phyloP scores from a whole-genome alignment of 1,139 yeast genomes.

The Geotrichum fermentans region DNA sequence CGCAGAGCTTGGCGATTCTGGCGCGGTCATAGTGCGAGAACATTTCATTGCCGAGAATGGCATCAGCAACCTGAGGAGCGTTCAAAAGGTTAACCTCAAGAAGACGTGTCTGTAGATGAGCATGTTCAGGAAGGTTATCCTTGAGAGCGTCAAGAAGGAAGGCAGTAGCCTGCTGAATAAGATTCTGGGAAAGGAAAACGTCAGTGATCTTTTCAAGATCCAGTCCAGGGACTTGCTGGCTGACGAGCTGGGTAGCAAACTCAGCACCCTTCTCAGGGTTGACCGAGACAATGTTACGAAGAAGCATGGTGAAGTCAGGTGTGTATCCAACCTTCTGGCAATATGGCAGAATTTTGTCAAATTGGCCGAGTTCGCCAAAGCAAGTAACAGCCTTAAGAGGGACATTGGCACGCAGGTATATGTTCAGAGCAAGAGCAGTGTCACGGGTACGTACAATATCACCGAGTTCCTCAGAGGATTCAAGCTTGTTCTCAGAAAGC shows the following conservation, averaged over 20 bases:
- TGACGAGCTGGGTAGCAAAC: constrained; percentile 82
- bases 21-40: constrained; percentile 94
- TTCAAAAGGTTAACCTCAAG: constrained; percentile 87
- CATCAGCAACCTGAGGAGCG: constrained; percentile 99
- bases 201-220: constrained; percentile 88
- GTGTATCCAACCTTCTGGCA: constrained; percentile 82
- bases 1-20: constrained; percentile 85
- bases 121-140: constrained; percentile 90
- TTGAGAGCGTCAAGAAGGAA: constrained; percentile 92
- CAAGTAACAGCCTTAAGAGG: constrained; percentile 89
- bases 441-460: constrained; percentile 90
- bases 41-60: constrained; percentile 92
- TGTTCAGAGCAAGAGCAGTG: constrained; percentile 80
- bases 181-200: constrained; percentile 89
- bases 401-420: constrained; percentile 77
- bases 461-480: constrained; percentile 93
- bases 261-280: constrained; percentile 97
- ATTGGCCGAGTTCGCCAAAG: constrained; percentile 93
- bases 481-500: constrained; percentile 91
- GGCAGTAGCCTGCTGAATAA: constrained; percentile 98
- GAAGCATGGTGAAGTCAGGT: constrained; percentile 85
- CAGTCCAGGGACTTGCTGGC: constrained; percentile 54
- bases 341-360: constrained; percentile 91
- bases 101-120: constrained; percentile 93
- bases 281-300: constrained; percentile 84